phyloP scores from a whole-genome alignment of 768 basidiomycete species.

The Boletus barrowsii region DNA sequence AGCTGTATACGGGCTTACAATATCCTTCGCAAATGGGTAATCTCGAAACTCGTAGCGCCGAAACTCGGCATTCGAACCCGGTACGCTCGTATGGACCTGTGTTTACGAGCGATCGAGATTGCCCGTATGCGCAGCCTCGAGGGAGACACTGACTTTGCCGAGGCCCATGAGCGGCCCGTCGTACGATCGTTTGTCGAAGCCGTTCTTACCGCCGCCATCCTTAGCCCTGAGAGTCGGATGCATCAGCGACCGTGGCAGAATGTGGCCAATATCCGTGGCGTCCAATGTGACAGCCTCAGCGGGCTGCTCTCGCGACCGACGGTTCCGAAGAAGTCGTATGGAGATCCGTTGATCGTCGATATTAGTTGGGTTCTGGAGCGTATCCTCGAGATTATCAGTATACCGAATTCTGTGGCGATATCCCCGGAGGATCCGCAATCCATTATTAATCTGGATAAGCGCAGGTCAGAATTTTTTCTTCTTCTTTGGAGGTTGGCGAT shows the following conservation, averaged over 20 bases:
- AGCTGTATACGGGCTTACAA: conserved; percentile 74
- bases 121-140: conserved; percentile 61
- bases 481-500: background rate
- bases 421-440: conserved; percentile 49
- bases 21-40: conserved; percentile 76
- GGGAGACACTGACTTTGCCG: conserved; percentile 28
- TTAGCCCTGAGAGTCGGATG: conserved; percentile 77
- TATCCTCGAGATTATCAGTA: conserved; percentile 73
- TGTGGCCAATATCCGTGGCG: conserved; percentile 61
- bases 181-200: conserved; percentile 81
- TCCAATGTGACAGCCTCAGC: conserved; percentile 57
- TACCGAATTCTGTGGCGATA: conserved; percentile 65
- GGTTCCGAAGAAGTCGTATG: conserved; percentile 41
- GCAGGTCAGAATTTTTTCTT: conserved; percentile 49
- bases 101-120: conserved; percentile 71
- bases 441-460: conserved; percentile 79
- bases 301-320: conserved; percentile 53
- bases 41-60: conserved; percentile 64
- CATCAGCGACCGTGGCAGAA: conserved; percentile 78
- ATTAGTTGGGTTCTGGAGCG: conserved; percentile 83
- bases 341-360: conserved; percentile 63
- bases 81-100: conserved; percentile 69
- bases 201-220: conserved; percentile 67
- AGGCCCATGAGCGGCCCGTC: conserved; percentile 55
- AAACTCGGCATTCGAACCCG: conserved; percentile 60